Evolutionary conservation across 176 grass and related monocot genomes (phyloP).

Genomic region (Phyllostachys edulis): DNA sequence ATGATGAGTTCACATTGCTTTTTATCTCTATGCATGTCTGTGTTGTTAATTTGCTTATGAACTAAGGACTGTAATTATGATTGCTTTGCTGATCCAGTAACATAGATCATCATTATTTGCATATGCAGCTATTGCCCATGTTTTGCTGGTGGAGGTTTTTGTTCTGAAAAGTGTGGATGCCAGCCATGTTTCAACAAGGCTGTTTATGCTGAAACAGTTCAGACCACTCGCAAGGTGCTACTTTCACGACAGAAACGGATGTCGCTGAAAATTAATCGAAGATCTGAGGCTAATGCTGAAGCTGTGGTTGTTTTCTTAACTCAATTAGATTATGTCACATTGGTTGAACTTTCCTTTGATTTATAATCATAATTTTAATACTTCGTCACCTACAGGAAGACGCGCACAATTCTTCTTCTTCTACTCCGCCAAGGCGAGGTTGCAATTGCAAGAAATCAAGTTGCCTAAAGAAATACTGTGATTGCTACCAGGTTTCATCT

Average conservation of each 20-base stretch:
- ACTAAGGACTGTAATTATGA: neutral
- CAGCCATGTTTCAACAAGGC: slow-evolving; percentile 57
- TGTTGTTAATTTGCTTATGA: neutral
- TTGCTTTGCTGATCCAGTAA: neutral
- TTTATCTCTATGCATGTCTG: neutral
- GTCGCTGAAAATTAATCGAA: slow-evolving; percentile 57
- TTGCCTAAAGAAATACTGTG: slow-evolving; percentile 77
- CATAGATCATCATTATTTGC: neutral
- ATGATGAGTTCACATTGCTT: neutral
- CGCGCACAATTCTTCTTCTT: slow-evolving; percentile 53
- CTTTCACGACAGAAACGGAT: slow-evolving; percentile 54
- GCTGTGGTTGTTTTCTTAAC: slow-evolving; percentile 44
- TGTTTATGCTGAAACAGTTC: slow-evolving; percentile 50
- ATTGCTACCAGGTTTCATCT: slow-evolving; percentile 70
- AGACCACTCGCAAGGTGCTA: slow-evolving; percentile 63
- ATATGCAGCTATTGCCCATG: slow-evolving; percentile 61
- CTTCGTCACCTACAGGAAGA: slow-evolving; percentile 45
- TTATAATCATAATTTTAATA: slow-evolving; percentile 16
- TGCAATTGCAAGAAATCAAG: slow-evolving; percentile 82
- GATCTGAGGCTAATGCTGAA: slow-evolving; percentile 52
- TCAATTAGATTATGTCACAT: neutral
- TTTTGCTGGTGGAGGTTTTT: slow-evolving; percentile 60
- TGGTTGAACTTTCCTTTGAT: slow-evolving; percentile 2
- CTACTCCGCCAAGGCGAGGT: slow-evolving; percentile 51
- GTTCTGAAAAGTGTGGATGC: slow-evolving; percentile 63